Conservation (phyloP, 768 basidiomycete genomes). For the Panellus pusillus region DNA sequence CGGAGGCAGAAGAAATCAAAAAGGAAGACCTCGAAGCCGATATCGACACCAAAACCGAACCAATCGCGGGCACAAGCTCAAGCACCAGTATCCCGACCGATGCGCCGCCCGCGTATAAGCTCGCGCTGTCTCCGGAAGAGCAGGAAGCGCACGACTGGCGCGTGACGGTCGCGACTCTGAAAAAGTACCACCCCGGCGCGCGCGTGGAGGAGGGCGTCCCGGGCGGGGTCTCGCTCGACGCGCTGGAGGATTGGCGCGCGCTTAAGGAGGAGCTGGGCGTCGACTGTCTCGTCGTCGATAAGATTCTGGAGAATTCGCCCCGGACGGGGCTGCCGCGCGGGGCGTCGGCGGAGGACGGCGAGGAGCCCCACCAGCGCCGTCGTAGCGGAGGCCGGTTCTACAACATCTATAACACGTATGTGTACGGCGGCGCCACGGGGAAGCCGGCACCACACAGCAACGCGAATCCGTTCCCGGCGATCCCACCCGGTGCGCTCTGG, state of each 20-base stretch:
- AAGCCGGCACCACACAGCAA: constrained; percentile 33
- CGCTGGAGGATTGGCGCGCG: constrained; percentile 74
- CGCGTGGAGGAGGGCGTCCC: constrained; percentile 42
- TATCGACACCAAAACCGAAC: too few relatives aligned
- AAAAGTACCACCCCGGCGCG: constrained; percentile 70
- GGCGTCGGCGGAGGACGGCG: constrained; percentile 23
- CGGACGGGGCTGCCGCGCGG: constrained; percentile 20
- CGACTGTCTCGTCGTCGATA: constrained; percentile 75
- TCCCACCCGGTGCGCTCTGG: constrained; percentile 44
- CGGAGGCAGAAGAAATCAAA: too few relatives aligned
- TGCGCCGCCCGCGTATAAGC: constrained; percentile 74
- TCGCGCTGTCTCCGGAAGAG: constrained; percentile 51
- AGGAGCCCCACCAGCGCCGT: constrained; percentile 19
- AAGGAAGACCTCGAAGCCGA: constrained; percentile 36
- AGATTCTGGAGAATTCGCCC: constrained; percentile 52
- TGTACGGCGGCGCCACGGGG: constrained; percentile 41
- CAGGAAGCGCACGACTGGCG: constrained; percentile 50
- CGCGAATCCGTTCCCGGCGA: constrained; percentile 38
- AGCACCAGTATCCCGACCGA: constrained; percentile 40
- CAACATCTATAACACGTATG: constrained; percentile 83
- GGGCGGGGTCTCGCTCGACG: constrained; percentile 65
- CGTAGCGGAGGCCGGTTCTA: constrained; percentile 60
- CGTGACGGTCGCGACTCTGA: constrained; percentile 58
- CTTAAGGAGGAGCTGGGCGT: constrained; percentile 80
- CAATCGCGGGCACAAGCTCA: too few relatives aligned